A percentile compares a stretch with the other conserved stretches of the same genome.
These are phyloP conservation scores for Knoxdaviesia proteae DNA, from an alignment of 2,329 filamentous ascomycete species.

Conservation along the genomic window DNA sequence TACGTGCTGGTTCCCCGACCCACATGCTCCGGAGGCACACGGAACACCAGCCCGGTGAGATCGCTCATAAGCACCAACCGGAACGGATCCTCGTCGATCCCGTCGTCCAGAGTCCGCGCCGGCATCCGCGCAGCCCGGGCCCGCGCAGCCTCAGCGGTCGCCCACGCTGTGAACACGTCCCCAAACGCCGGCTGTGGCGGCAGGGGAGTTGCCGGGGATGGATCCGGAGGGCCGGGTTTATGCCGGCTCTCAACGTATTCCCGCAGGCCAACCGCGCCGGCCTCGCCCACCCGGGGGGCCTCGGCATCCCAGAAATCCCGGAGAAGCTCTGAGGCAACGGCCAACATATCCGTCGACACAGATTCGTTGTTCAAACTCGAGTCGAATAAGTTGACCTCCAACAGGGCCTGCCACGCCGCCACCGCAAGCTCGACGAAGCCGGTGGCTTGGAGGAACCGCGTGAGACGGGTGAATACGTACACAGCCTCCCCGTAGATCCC, in stretches of 20 bases:
- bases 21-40: slow-evolving; percentile 19
- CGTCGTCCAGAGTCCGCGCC: slow-evolving; percentile 54
- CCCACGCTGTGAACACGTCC: slow-evolving; percentile 31
- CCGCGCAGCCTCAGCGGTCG: slow-evolving; percentile 28
- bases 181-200: slow-evolving; percentile 9
- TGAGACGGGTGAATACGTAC: slow-evolving; percentile 57
- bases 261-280: slow-evolving; percentile 48
- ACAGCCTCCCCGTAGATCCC: slow-evolving; percentile 16
- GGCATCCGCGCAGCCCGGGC: slow-evolving; percentile 33
- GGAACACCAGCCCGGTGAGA: slow-evolving; percentile 39
- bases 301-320: slow-evolving; percentile 78
- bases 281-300: slow-evolving; percentile 56
- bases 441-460: slow-evolving; percentile 50
- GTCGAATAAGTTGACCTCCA: slow-evolving; percentile 50
- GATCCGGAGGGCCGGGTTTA: slow-evolving; percentile 19
- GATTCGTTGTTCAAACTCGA: slow-evolving; percentile 15
- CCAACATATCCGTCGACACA: slow-evolving; percentile 6
- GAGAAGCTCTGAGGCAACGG: slow-evolving; percentile 22
- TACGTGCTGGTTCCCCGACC: background rate
- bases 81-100: slow-evolving; percentile 61
- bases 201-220: slow-evolving; percentile 8
- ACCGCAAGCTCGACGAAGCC: slow-evolving; percentile 62
- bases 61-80: slow-evolving; percentile 66
- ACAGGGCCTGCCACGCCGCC: slow-evolving; percentile 61
- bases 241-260: slow-evolving; percentile 20